Conservation (phyloP, 2,329 filamentous ascomycete genomes). For the Hypoxylon sp. region DNA sequence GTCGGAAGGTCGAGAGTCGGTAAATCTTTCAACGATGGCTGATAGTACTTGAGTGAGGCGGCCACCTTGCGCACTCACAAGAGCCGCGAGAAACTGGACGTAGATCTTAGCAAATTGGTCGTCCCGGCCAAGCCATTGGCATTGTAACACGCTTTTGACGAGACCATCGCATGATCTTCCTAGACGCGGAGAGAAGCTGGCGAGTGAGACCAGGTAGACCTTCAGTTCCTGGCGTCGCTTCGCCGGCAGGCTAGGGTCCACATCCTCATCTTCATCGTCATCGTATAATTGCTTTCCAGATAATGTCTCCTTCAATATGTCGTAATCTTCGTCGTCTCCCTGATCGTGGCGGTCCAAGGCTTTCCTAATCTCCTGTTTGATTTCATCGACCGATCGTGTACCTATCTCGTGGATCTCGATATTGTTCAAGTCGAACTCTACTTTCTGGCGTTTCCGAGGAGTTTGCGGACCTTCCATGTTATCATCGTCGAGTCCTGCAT, state of each 20-base stretch:
- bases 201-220: slow-evolving; percentile 74
- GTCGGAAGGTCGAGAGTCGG: slow-evolving; percentile 63
- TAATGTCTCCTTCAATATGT: slow-evolving; percentile 73
- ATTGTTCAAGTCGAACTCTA: slow-evolving; percentile 71
- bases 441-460: slow-evolving; percentile 69
- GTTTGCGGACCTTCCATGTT: slow-evolving; percentile 58
- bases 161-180: slow-evolving; percentile 72
- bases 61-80: slow-evolving; percentile 86
- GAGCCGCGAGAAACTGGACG: slow-evolving; percentile 75
- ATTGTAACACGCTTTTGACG: slow-evolving; percentile 71
- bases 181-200: slow-evolving; percentile 72
- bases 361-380: slow-evolving; percentile 68
- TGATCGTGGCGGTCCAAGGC: slow-evolving; percentile 71
- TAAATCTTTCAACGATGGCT: slow-evolving; percentile 86
- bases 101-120: slow-evolving; percentile 77
- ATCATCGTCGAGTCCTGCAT: slow-evolving; percentile 60
- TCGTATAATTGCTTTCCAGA: slow-evolving; percentile 64
- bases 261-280: slow-evolving; percentile 64
- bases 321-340: slow-evolving; percentile 73
- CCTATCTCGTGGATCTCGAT: slow-evolving; percentile 71
- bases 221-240: slow-evolving; percentile 68
- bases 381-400: slow-evolving; percentile 67
- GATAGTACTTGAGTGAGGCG: slow-evolving; percentile 82
- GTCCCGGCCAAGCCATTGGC: slow-evolving; percentile 76
- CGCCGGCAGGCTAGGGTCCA: slow-evolving; percentile 55